phyloP scores from a whole-genome alignment of 1,284 basidiomycete species.

The Tilletia horrida region DNA sequence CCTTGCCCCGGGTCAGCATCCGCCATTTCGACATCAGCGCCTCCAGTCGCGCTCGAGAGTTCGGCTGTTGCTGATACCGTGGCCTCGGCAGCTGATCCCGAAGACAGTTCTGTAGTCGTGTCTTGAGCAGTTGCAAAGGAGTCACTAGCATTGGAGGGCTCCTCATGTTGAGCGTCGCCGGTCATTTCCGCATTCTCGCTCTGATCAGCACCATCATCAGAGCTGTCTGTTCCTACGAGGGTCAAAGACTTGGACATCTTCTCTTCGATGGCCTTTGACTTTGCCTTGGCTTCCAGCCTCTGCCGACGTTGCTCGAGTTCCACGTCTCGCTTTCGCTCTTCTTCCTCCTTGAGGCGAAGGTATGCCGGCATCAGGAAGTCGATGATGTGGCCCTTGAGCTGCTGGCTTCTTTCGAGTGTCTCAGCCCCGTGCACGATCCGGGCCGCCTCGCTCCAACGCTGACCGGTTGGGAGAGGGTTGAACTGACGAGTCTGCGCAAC shows the following conservation, averaged over 20 bases:
- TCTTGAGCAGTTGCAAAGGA: not conserved
- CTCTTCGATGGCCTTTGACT: constrained; percentile 5
- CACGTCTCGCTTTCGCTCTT: constrained; percentile 30
- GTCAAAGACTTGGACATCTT: constrained; percentile 17
- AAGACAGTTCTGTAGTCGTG: not conserved
- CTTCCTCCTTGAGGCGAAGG: constrained; percentile 53
- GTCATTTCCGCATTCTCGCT: not conserved
- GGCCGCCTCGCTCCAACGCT: constrained; percentile 85
- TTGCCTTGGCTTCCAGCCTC: constrained; percentile 35
- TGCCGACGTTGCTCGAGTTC: constrained; percentile 43
- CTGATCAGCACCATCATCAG: not conserved
- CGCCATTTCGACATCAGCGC: constrained; percentile 42
- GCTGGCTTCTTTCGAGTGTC: constrained; percentile 64
- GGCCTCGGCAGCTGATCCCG: not conserved
- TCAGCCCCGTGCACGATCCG: constrained; percentile 71
- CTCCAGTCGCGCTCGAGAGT: not conserved
- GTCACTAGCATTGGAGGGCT: not conserved
- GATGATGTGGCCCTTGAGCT: constrained; percentile 70
- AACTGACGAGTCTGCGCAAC: constrained; percentile 55
- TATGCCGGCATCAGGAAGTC: constrained; percentile 73
- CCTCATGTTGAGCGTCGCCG: not conserved
- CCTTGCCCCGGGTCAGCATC: constrained; percentile 28
- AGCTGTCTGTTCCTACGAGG: not conserved
- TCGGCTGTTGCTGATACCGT: not conserved
- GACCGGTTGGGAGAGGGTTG: constrained; percentile 71